Evolutionary conservation across 306 rosid species (phyloP), one percentile per base, ranked within the genome.

Genomic region (Trifolium fragiferum): DNA sequence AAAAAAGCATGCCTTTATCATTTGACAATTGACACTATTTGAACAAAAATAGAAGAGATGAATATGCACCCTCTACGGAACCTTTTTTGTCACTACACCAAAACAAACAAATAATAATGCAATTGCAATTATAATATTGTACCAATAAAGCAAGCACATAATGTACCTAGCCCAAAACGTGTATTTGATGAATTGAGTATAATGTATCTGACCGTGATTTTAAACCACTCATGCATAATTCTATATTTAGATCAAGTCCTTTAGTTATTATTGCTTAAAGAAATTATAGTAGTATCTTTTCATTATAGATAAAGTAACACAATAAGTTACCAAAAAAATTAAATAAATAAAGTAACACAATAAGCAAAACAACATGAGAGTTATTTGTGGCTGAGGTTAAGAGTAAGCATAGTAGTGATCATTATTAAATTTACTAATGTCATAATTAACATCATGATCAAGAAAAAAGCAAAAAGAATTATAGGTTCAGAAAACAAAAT

Each of bases 121-220:
- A 75, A 27, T 23, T 41, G 54, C 41, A 41, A 51, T 71, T 37
- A 37, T 37, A 37, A 37, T 35, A 6, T 37, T 7, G 43, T 63
- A 40, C 7, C 66, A 47, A 30, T 58, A 43, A 80, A 64, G 61
- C 55, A 11, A 69, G 67, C 30, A 53, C 10, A 68, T 20, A 23
- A 75, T 79, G 89, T 54, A 87, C 59, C 65, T 87, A 74, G 72
- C 40, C 73, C 15, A 40, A 41, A 71, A 57, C 75, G 5, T 35
- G 30, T 53, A 35, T 21, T 15, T 43, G 37, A 76, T 78, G 10
- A 54, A 53, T 16, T 44, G 21, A 58, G 18, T 54, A 62, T 19
- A 75, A 69, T 81, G 81, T 59, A 73, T 72, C 75, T 78, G 47
- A 19, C 66, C 49, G 38, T 40, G 70, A 78, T 80, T 72, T 46